Evolutionary conservation across 768 basidiomycete species (phyloP).

Genomic region (Sarcodon aspratus): DNA sequence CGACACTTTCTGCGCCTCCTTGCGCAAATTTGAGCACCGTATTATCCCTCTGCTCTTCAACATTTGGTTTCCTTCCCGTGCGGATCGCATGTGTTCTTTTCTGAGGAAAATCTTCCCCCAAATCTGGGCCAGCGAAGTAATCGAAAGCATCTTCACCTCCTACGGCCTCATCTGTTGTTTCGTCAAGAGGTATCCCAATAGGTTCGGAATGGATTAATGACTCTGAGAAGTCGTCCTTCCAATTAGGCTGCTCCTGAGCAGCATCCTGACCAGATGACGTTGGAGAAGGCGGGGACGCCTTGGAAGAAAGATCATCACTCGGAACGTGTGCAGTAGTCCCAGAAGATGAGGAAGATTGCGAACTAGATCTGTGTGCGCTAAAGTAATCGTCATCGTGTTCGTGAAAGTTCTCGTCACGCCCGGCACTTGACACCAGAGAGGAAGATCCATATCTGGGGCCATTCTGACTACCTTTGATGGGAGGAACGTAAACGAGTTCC

Average conservation of each 20-base stretch:
- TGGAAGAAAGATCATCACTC: conserved; percentile 11
- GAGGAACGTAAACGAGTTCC: conserved; percentile 64
- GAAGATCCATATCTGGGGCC: conserved; percentile 13
- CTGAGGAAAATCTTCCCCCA: conserved; percentile 35
- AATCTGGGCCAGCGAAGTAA: conserved; percentile 48
- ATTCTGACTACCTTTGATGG: conserved; percentile 10
- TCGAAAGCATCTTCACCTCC: conserved; percentile 39
- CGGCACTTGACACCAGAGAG: conserved; percentile 8
- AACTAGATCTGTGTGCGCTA: conserved; percentile 19
- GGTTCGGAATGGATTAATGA: neutral
- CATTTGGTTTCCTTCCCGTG: neutral
- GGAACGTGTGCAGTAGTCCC: conserved; percentile 6
- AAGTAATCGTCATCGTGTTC: conserved; percentile 23
- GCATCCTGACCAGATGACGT: neutral
- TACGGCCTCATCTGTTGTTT: conserved; percentile 13
- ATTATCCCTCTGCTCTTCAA: conserved; percentile 7
- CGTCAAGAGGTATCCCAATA: neutral
- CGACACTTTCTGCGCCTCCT: conserved; percentile 13
- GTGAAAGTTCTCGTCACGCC: conserved; percentile 19
- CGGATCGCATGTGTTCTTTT: conserved; percentile 1
- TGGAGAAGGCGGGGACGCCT: conserved; percentile 7
- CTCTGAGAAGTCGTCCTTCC: neutral
- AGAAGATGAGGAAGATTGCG: conserved; percentile 8
- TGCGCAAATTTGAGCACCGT: conserved; percentile 9
- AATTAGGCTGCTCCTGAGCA: neutral